Percentiles rank a stretch among this genome's conserved stretches.
phyloP scores from a whole-genome alignment of 306 rosid genomes.

The Casuarina equisetifolia region DNA sequence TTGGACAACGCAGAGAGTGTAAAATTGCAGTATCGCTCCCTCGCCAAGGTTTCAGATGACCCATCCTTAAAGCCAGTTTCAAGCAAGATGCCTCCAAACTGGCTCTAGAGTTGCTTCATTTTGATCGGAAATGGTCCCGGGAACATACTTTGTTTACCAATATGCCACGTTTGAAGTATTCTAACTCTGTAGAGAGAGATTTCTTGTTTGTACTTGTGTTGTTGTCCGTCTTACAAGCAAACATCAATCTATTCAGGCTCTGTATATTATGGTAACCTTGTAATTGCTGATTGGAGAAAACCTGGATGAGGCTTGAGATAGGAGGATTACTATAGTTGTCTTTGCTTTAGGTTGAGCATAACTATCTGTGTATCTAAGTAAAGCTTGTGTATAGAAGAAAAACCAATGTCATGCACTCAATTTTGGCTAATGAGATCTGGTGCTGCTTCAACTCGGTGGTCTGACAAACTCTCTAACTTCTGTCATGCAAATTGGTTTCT shows the following conservation, averaged over 20 bases:
- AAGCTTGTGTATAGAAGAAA: slow-evolving; percentile 19
- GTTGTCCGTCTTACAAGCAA: slow-evolving; percentile 37
- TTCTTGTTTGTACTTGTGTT: slow-evolving; percentile 23
- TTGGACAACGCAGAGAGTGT: slow-evolving; percentile 99
- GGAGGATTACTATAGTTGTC: slow-evolving; percentile 17
- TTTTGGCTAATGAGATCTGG: slow-evolving; percentile 16
- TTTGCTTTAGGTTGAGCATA: slow-evolving; percentile 20
- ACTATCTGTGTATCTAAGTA: slow-evolving; percentile 23
- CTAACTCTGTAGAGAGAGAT: slow-evolving; percentile 15
- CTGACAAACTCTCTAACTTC: neutral
- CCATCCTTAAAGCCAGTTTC: slow-evolving; percentile 56
- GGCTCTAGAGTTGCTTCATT: slow-evolving; percentile 51
- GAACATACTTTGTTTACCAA: slow-evolving; percentile 5
- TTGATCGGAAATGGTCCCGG: slow-evolving; percentile 2
- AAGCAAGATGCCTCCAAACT: slow-evolving; percentile 69
- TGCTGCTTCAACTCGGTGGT: neutral
- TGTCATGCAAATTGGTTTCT: neutral
- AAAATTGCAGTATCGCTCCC: slow-evolving; percentile 95
- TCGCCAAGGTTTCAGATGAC: slow-evolving; percentile 70
- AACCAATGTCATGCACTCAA: neutral
- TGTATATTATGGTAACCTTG: slow-evolving; percentile 44
- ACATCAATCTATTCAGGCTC: slow-evolving; percentile 12
- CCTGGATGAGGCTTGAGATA: slow-evolving; percentile 29
- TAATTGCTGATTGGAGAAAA: slow-evolving; percentile 24
- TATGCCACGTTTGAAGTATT: slow-evolving; percentile 23